phyloP scores from a whole-genome alignment of 768 basidiomycete species.

The Russula virescens region DNA sequence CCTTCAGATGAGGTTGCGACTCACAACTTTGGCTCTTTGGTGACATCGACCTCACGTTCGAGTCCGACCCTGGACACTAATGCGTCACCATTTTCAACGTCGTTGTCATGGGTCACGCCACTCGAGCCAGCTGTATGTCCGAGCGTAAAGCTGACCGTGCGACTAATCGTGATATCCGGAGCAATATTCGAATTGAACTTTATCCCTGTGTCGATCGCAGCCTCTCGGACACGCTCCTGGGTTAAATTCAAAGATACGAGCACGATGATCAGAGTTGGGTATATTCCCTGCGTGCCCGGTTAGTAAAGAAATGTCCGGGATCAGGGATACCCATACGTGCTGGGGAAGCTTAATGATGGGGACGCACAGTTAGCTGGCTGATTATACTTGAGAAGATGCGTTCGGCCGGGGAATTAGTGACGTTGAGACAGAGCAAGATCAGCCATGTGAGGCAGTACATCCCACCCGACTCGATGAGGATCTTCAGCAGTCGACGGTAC shows the following conservation, averaged over 20 bases:
- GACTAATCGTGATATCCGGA: neutral
- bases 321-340: neutral
- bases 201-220: neutral
- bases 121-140: neutral
- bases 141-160: neutral
- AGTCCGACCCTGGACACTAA: neutral
- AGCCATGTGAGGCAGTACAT: slow-evolving; percentile 21
- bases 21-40: neutral
- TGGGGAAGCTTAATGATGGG: no score
- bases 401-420: neutral
- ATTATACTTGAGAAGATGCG: slow-evolving; percentile 5
- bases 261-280: slow-evolving; percentile 23
- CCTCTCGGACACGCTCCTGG: slow-evolving; percentile 1
- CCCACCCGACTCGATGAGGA: slow-evolving; percentile 22
- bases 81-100: neutral
- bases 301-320: neutral
- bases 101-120: no score
- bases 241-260: slow-evolving; percentile 28
- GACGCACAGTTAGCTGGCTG: slow-evolving; percentile 12
- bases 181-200: neutral
- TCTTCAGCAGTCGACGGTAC: slow-evolving; percentile 7
- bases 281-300: slow-evolving; percentile 15
- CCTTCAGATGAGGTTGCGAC: neutral
- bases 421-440: slow-evolving; percentile 8
- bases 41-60: neutral